These are phyloP conservation scores for Saksenaea vasiformis DNA, from an alignment of 371 early-diverging fungal genomes.

Conservation along the genomic window DNA sequence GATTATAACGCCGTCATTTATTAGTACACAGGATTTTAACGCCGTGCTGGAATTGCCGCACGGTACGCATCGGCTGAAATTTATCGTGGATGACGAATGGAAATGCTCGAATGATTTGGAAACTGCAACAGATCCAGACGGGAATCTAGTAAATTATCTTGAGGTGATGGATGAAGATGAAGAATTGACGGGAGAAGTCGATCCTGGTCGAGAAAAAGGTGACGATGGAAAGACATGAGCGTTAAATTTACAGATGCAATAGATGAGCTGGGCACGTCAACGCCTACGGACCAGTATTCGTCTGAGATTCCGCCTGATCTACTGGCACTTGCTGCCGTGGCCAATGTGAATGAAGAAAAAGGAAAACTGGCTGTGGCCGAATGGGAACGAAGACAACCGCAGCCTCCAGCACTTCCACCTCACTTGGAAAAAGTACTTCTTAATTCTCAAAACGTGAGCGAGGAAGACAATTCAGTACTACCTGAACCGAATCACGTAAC, in stretches of 20 bases:
- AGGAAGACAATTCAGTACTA: slow-evolving; percentile 80
- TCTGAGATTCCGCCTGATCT: slow-evolving; percentile 66
- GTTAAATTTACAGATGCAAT: neutral
- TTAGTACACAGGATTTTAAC: slow-evolving; percentile 73
- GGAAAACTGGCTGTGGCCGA: slow-evolving; percentile 15
- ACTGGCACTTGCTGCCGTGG: slow-evolving; percentile 25
- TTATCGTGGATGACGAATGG: slow-evolving; percentile 98
- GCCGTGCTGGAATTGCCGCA: slow-evolving; percentile 86
- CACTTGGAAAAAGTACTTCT: slow-evolving; percentile 90
- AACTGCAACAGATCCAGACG: slow-evolving; percentile 91
- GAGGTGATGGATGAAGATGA: slow-evolving; percentile 72
- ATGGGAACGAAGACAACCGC: slow-evolving; percentile 48
- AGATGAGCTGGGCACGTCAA: slow-evolving; percentile 29
- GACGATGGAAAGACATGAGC: slow-evolving; percentile 8
- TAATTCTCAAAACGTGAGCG: slow-evolving; percentile 67
- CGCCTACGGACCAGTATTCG: slow-evolving; percentile 65
- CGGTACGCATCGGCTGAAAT: slow-evolving; percentile 95
- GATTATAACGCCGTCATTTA: neutral
- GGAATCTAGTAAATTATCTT: slow-evolving; percentile 94
- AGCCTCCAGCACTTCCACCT: slow-evolving; percentile 89
- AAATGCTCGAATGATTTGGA: slow-evolving; percentile 89
- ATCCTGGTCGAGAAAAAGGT: slow-evolving; percentile 32
- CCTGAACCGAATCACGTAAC: slow-evolving; percentile 94
- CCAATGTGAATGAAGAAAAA: slow-evolving; percentile 19
- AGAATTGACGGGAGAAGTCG: slow-evolving; percentile 49